phyloP scores from a whole-genome alignment of 2,329 filamentous ascomycete species.

The Paraphoma chrysanthemicola region DNA sequence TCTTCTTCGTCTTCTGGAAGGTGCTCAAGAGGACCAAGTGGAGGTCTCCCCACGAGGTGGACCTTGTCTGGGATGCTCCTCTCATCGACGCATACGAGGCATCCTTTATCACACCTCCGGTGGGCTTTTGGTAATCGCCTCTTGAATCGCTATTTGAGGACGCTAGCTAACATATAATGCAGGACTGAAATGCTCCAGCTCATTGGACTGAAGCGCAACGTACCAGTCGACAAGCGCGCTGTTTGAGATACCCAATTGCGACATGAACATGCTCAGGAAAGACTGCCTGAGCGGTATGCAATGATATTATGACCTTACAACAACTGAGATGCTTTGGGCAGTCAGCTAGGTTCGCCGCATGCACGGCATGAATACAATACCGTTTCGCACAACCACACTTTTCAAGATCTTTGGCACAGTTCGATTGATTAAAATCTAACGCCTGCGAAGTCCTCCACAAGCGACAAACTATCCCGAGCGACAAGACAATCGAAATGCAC shows the following conservation, averaged over 20 bases:
- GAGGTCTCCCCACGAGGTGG: slow-evolving; percentile 59
- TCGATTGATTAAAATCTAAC: neutral
- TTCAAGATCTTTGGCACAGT: neutral
- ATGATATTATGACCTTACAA: slow-evolving; percentile 8
- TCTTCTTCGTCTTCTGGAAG: slow-evolving; percentile 69
- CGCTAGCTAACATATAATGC: too few relatives aligned
- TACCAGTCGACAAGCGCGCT: slow-evolving; percentile 37
- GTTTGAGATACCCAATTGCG: slow-evolving; percentile 14
- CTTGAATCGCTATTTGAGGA: too few relatives aligned
- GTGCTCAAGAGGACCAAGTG: slow-evolving; percentile 64
- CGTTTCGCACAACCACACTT: neutral
- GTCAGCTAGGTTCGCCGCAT: neutral
- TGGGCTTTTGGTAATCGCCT: slow-evolving; percentile 33
- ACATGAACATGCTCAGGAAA: neutral
- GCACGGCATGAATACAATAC: neutral
- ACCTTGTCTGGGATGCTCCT: slow-evolving; percentile 52
- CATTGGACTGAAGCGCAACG: slow-evolving; percentile 39
- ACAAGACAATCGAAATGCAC: too few relatives aligned
- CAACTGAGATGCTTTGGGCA: slow-evolving; percentile 11
- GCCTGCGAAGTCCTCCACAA: too few relatives aligned
- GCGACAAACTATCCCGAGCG: too few relatives aligned
- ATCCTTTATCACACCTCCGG: slow-evolving; percentile 50
- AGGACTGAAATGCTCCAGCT: slow-evolving; percentile 47
- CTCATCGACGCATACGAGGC: slow-evolving; percentile 49
- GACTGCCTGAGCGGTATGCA: neutral